Conservation (phyloP, 805 yeast species). For the Yarrowia phangngaensis region DNA sequence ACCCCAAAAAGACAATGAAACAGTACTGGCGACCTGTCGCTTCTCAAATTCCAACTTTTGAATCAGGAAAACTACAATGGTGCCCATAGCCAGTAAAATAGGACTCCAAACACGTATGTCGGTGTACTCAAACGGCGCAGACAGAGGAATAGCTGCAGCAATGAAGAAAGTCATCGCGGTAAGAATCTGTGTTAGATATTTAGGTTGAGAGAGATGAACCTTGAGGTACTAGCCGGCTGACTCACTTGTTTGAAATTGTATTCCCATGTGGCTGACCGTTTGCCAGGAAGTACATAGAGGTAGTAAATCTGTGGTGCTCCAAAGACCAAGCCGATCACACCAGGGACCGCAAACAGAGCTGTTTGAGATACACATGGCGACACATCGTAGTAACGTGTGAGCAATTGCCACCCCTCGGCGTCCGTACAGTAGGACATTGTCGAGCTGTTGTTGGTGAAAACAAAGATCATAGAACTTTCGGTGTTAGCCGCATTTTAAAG, state of each 20-base stretch:
- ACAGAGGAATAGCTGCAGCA: slow-evolving; percentile 1
- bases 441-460: too few species aligned
- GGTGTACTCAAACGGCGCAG: neutral
- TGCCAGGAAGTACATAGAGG: neutral
- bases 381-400: slow-evolving; percentile 21
- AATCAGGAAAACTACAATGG: slow-evolving; percentile 6
- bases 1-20: slow-evolving; percentile 32
- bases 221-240: too few species aligned
- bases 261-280: slow-evolving; percentile 17
- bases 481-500: too few species aligned
- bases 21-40: slow-evolving; percentile 29
- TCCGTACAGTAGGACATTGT: slow-evolving; percentile 18
- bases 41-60: slow-evolving; percentile 22
- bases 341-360: slow-evolving; percentile 1
- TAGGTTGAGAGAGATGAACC: neutral
- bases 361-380: slow-evolving; percentile 21
- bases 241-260: slow-evolving; percentile 22
- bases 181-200: slow-evolving; percentile 15
- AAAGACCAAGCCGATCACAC: neutral
- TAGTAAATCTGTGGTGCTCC: neutral
- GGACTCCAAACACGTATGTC: slow-evolving; percentile 27
- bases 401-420: slow-evolving; percentile 25
- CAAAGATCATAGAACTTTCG: too few species aligned
- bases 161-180: neutral
- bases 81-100: slow-evolving; percentile 13